Base-by-base conservation (phyloP, 2,329 filamentous ascomycete genomes). In the Trichoderma koningiopsis region DNA sequence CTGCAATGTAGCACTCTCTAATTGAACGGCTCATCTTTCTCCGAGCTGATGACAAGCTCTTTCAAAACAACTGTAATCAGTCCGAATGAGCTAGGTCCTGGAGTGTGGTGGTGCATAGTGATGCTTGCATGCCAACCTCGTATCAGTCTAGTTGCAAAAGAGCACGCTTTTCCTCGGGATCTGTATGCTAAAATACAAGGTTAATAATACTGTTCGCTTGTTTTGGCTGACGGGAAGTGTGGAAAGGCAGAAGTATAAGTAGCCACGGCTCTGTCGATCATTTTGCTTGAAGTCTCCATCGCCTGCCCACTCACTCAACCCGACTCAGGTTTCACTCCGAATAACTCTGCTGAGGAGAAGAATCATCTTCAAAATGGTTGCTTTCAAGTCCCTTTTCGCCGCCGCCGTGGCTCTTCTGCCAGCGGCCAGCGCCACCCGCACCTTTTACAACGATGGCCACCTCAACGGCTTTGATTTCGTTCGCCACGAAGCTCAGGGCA, bases 371-470 rank as follows among this genome's bases (percentile, higher is more conserved):
- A 64, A 33, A 59, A 70, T 70, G 69, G 69, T 70, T 68, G 65
- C 69, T 16, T 47, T 70, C 53, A 63, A 68, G 53, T 58, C 69
- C 40, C 22, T 70, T 52, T 31, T 74, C 24, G 57, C 70, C 59
- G 56, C 70, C 47, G 65, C 69, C 2, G 27, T 76, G 59, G 74
- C 74, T 22, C 68, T 79, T 19, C 56, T 74, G 72, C 71, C 74
- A 33, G 35, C 63, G 11, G 61, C 73, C 72, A 71, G 75, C 11
- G 82, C 80, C n/a, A 73, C 79, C 14, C 76, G 79, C 58, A 76
- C 75, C 47, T 85, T 83, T 74, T 77, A 76, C 73, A 84, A 83
- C 72, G 72, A 78, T 0, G 83, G 82, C 57, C 82, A 77, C 29
- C 76, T 77, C 11, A 70, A 74, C 10, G 82, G 82, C 31, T 85